A percentile compares a stretch with the other conserved stretches of the same genome.
These are phyloP conservation scores for Berberis thunbergii DNA, from an alignment of 164 flowering plant genomes.

Conservation along the genomic window DNA sequence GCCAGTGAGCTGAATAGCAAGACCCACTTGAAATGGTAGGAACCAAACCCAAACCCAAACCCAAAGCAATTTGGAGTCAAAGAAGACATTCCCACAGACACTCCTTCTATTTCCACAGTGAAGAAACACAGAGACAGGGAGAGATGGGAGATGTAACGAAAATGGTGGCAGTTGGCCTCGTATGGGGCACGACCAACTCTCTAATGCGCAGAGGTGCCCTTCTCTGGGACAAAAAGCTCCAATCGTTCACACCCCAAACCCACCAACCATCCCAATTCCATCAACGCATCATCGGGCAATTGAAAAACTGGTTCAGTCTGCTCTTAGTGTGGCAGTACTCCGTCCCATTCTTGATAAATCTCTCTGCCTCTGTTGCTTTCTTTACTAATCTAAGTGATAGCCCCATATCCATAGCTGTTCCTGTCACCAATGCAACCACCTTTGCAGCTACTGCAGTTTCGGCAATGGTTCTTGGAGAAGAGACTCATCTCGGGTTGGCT, in stretches of 20 bases:
- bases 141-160: slow-evolving; percentile 51
- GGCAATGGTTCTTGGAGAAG: slow-evolving; percentile 71
- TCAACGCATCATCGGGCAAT: slow-evolving; percentile 16
- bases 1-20: no score
- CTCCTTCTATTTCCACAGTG: no score
- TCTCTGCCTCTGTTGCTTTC: slow-evolving; percentile 86
- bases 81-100: no score
- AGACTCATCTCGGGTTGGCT: slow-evolving; percentile 43
- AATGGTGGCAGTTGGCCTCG: slow-evolving; percentile 83
- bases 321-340: slow-evolving; percentile 75
- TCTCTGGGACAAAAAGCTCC: slow-evolving; percentile 57
- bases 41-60: no score
- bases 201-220: slow-evolving; percentile 85
- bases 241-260: slow-evolving; percentile 14
- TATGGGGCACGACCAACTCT: slow-evolving; percentile 95
- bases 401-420: slow-evolving; percentile 87
- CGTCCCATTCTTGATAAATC: slow-evolving; percentile 63
- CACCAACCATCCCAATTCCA: slow-evolving; percentile 16
- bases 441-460: slow-evolving; percentile 84
- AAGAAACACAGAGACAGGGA: background rate
- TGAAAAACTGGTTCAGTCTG: slow-evolving; percentile 46
- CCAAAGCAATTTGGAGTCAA: no score
- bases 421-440: slow-evolving; percentile 90
- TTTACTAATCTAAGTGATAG: slow-evolving; percentile 53
- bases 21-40: no score